These are phyloP conservation scores for Backusella psychrophila DNA, from an alignment of 192 early-diverging fungal genomes.

Conservation along the genomic window DNA sequence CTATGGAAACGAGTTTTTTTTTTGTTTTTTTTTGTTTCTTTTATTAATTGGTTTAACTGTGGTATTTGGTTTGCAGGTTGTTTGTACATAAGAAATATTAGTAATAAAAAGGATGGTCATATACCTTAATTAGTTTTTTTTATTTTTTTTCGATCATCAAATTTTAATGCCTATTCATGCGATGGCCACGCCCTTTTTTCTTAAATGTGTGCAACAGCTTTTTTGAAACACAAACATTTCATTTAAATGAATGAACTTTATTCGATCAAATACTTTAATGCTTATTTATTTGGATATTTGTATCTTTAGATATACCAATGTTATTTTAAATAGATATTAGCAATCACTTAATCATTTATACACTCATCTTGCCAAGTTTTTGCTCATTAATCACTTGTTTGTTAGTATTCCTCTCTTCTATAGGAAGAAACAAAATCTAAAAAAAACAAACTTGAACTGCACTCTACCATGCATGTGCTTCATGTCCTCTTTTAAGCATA, in stretches of 20 bases:
- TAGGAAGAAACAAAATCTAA: too few relatives aligned
- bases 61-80: background rate
- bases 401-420: too few relatives aligned
- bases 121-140: background rate
- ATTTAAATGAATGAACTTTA: background rate
- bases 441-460: too few relatives aligned
- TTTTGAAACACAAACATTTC: conserved; percentile 6
- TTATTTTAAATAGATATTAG: background rate
- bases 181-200: background rate
- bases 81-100: background rate
- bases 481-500: too few relatives aligned
- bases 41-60: background rate
- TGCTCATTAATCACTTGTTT: too few relatives aligned
- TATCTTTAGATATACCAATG: background rate
- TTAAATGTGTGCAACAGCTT: background rate
- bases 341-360: too few relatives aligned
- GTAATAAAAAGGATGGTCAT: background rate
- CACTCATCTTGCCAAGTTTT: too few relatives aligned
- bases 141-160: background rate
- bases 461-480: too few relatives aligned
- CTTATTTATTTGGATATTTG: background rate
- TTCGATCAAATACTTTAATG: background rate
- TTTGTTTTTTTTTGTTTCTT: background rate
- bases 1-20: background rate
- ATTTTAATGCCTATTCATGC: background rate